Evolutionary conservation across 805 yeast genomes (phyloP).

Genomic region (Dipodascus geniculatus): DNA sequence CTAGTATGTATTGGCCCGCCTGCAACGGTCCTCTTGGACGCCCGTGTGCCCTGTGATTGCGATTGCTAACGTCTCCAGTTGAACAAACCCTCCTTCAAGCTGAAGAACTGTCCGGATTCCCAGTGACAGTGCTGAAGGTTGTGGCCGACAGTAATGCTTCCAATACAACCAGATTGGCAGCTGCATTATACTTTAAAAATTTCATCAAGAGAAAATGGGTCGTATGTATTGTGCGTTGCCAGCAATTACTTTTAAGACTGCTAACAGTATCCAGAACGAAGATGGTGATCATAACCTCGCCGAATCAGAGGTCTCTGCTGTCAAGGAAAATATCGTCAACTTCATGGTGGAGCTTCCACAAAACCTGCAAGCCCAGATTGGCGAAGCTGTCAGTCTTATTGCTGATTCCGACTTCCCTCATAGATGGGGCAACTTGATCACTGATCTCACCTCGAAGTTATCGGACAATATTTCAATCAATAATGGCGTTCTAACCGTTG

Average conservation of each 20-base stretch:
- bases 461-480: constrained; percentile 62
- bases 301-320: constrained; percentile 45
- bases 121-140: constrained; percentile 62
- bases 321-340: constrained; percentile 70
- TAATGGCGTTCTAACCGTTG: constrained; percentile 79
- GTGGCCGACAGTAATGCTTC: constrained; percentile 52
- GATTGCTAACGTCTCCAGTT: constrained; percentile 16
- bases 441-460: constrained; percentile 52
- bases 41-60: neutral
- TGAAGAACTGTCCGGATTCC: constrained; percentile 63
- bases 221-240: constrained; percentile 19
- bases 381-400: constrained; percentile 83
- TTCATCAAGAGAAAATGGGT: constrained; percentile 78
- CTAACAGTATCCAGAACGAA: constrained; percentile 34
- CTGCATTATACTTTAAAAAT: constrained; percentile 83
- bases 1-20: neutral
- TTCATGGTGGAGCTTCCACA: constrained; percentile 76
- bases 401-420: constrained; percentile 96
- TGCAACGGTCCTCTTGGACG: too few species aligned
- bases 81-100: constrained; percentile 51
- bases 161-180: constrained; percentile 63
- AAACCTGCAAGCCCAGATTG: constrained; percentile 74
- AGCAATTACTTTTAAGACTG: neutral
- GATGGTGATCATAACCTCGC: constrained; percentile 67
- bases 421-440: constrained; percentile 60